Base-by-base conservation (phyloP, 1,139 yeast species). In the Saccharomyces hybrid region DNA sequence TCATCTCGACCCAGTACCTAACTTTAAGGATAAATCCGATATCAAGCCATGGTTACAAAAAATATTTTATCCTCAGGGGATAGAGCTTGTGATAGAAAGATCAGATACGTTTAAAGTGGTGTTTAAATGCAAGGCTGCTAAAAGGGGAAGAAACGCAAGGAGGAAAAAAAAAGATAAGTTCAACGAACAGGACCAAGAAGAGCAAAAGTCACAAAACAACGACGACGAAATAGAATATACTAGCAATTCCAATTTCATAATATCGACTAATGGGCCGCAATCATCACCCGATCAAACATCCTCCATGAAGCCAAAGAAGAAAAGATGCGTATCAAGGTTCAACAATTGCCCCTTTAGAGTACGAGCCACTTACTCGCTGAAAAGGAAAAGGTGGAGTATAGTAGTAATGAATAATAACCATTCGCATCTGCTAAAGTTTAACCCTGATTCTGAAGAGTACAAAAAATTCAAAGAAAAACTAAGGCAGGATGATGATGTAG, bases 31-130 rank as follows among this genome's bases (percentile, higher is more conserved):
- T 52, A 74, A 75, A 59, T 67, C 73, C 42, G 81, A 78, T 32
- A 82, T 85, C 61, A 85, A 85, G 67, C 88, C 89, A 1, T 85
- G 90, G 90, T 67, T 85, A 48, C 84, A 76, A 62, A 71, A 76
- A 44, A 72, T 73, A 53, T 70, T 78, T 49, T 71, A 73, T 23
- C 72, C 76, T 8, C 75, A 77, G 54, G 87, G 88, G 1, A 79
- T 85, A 42, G 75, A 76, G 54, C 74, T 85, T 16, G 90, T 83
- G 5, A 84, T 84, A 56, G 90, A 84, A 68, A 72, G 93, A 53
- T 82, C 88, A 0, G 93, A 85, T 66, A 78, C 79, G 46, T 73
- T 80, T 49, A 85, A 85, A 68, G 83, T 84, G 46, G 84, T 85
- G 16, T 85, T 85, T 72, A 81, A 83, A 63, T 85, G 93, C 66